These are phyloP conservation scores for Gryganskiella cystojenkinii DNA, from an alignment of 192 early-diverging fungal species.

Conservation along the genomic window DNA sequence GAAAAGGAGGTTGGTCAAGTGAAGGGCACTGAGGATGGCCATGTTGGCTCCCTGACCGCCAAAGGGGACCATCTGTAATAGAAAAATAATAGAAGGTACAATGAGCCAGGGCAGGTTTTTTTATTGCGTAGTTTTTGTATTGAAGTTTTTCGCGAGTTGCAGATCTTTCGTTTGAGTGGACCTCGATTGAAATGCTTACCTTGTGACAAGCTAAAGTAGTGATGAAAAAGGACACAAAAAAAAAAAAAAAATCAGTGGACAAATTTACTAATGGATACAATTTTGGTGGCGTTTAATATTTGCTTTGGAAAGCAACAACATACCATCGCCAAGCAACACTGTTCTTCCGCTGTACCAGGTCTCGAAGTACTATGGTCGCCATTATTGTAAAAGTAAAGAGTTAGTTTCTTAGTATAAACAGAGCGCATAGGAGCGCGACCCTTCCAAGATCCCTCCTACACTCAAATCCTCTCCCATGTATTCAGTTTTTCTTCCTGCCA, in stretches of 20 bases:
- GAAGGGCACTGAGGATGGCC: constrained; percentile 15
- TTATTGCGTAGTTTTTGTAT: too few species aligned
- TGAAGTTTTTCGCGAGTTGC: too few species aligned
- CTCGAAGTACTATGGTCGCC: constrained; percentile 7
- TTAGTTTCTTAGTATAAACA: not conserved
- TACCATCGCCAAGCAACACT: constrained; percentile 39
- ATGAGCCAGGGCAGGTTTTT: too few species aligned
- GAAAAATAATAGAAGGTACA: too few species aligned
- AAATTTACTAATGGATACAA: too few species aligned
- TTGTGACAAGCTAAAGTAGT: too few species aligned
- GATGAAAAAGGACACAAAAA: too few species aligned
- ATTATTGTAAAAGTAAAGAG: not conserved
- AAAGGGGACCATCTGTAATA: constrained; percentile 16
- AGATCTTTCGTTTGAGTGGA: too few species aligned
- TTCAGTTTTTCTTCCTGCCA: not conserved
- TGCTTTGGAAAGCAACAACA: too few species aligned
- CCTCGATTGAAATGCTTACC: too few species aligned
- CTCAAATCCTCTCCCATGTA: not conserved
- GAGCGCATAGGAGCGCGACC: not conserved
- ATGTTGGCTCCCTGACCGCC: constrained; percentile 31
- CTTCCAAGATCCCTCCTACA: not conserved
- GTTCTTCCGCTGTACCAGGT: constrained; percentile 24
- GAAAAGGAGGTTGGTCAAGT: constrained; percentile 22
- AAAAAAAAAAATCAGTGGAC: too few species aligned
- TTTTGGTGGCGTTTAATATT: too few species aligned